Evolutionary conservation across 495 filamentous ascomycete genomes (phyloP).

Genomic region (Stereocaulon alpinum): DNA sequence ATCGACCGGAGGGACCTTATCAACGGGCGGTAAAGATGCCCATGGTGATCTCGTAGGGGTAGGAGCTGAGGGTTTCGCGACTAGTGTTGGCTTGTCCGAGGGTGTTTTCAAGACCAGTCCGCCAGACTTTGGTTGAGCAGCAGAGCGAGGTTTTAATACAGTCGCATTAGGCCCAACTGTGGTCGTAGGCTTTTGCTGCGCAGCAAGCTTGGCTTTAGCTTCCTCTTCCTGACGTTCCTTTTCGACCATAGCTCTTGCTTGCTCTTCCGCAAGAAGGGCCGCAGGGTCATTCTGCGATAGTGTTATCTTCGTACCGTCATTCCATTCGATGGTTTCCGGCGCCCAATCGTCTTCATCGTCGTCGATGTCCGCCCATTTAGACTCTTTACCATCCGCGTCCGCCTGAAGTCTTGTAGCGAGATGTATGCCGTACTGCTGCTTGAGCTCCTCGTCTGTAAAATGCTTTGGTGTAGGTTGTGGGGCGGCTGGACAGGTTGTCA

Average conservation of each 20-base stretch:
- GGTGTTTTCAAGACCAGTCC: conserved; percentile 53
- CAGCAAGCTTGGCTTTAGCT: conserved; percentile 24
- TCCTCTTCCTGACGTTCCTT: conserved; percentile 26
- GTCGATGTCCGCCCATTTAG: conserved; percentile 97
- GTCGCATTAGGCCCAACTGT: conserved; percentile 44
- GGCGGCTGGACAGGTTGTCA: conserved; percentile 42
- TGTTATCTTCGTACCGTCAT: conserved; percentile 87
- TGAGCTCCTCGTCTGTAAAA: conserved; percentile 93
- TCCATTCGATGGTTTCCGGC: conserved; percentile 93
- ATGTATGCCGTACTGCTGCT: conserved; percentile 92
- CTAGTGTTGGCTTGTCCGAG: conserved; percentile 63
- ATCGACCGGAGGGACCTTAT: conserved; percentile 62
- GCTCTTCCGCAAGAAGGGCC: conserved; percentile 31
- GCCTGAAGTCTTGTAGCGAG: conserved; percentile 82
- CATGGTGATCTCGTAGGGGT: conserved; percentile 80
- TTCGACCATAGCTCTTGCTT: conserved; percentile 25
- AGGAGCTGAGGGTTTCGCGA: conserved; percentile 68
- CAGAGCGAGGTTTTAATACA: conserved; percentile 42
- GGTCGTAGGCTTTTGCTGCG: conserved; percentile 37
- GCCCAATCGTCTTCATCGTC: conserved; percentile 99
- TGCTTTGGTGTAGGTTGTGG: conserved; percentile 77
- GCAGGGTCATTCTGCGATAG: conserved; percentile 53
- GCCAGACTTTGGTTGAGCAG: conserved; percentile 39
- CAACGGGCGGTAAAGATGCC: conserved; percentile 75
- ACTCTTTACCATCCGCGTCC: conserved; percentile 70